These are phyloP conservation scores for Botrytis pseudocinerea DNA, from an alignment of 2,329 filamentous ascomycete species.

Conservation along the genomic window DNA sequence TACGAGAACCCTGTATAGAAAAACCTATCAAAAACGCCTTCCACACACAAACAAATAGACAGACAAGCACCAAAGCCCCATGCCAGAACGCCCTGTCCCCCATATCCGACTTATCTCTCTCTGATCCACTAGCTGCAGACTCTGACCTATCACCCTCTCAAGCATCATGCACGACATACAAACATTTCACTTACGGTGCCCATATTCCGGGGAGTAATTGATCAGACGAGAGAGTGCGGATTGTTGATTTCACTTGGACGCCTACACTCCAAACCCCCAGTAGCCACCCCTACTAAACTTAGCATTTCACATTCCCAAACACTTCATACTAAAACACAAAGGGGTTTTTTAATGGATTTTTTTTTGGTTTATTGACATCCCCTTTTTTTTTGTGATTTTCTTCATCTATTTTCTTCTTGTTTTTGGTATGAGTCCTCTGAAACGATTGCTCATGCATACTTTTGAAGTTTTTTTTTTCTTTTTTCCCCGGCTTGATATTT, in stretches of 20 bases:
- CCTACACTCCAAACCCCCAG: neutral
- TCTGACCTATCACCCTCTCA: neutral
- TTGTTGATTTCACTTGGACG: neutral
- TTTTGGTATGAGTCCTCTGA: neutral
- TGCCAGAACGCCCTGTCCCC: neutral
- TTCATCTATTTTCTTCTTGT: neutral
- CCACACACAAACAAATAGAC: neutral
- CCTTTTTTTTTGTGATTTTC: slow-evolving; percentile 10
- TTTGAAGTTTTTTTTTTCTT: neutral
- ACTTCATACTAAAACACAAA: neutral
- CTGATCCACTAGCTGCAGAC: neutral
- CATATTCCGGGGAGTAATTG: neutral
- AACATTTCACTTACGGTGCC: neutral
- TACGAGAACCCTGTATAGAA: neutral
- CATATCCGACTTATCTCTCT: neutral
- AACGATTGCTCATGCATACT: neutral
- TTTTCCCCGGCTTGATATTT: no score
- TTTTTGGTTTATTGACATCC: neutral
- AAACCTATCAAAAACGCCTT: neutral
- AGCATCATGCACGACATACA: neutral
- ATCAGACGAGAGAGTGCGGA: neutral
- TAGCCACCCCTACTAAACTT: neutral
- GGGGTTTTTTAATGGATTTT: neutral
- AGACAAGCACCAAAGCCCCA: neutral
- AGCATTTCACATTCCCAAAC: neutral